phyloP scores from a whole-genome alignment of 129 eudicot genomes.

The Lactuca saligna region DNA sequence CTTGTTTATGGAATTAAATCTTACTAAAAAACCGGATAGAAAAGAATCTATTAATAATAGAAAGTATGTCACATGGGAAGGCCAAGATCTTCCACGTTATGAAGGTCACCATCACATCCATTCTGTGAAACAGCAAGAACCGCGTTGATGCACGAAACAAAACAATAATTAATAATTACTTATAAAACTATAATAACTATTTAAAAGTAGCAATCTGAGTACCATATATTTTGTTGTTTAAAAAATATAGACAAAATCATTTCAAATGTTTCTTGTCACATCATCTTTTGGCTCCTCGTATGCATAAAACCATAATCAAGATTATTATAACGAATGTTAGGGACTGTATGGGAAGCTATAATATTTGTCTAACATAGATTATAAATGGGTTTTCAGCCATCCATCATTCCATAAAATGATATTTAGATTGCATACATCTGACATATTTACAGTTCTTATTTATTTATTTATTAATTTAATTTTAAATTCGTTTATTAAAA shows the following conservation, averaged over 20 bases:
- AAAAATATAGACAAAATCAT: slow-evolving; percentile 26
- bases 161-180: slow-evolving; percentile 15
- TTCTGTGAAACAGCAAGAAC: slow-evolving; percentile 34
- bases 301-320: slow-evolving; percentile 28
- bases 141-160: slow-evolving; percentile 44
- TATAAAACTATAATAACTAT: neutral
- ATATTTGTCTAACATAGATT: too few relatives aligned
- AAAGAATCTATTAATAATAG: neutral
- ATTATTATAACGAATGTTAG: too few relatives aligned
- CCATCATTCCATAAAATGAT: too few relatives aligned
- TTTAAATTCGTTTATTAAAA: too few relatives aligned
- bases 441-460: too few relatives aligned
- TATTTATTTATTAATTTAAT: too few relatives aligned
- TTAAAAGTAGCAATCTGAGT: slow-evolving; percentile 19
- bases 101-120: slow-evolving; percentile 33
- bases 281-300: slow-evolving; percentile 38
- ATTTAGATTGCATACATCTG: too few relatives aligned
- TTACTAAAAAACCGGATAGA: neutral
- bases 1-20: neutral
- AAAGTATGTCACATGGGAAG: slow-evolving; percentile 29
- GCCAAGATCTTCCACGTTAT: slow-evolving; percentile 32
- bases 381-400: too few relatives aligned
- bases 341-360: too few relatives aligned
- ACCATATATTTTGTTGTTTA: slow-evolving; percentile 12
- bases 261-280: slow-evolving; percentile 32